A percentile compares a stretch with the other conserved stretches of the same genome.
These are phyloP conservation scores for Calamus simplicifolius DNA, from an alignment of 176 grass and related monocot genomes.

Conservation along the genomic window DNA sequence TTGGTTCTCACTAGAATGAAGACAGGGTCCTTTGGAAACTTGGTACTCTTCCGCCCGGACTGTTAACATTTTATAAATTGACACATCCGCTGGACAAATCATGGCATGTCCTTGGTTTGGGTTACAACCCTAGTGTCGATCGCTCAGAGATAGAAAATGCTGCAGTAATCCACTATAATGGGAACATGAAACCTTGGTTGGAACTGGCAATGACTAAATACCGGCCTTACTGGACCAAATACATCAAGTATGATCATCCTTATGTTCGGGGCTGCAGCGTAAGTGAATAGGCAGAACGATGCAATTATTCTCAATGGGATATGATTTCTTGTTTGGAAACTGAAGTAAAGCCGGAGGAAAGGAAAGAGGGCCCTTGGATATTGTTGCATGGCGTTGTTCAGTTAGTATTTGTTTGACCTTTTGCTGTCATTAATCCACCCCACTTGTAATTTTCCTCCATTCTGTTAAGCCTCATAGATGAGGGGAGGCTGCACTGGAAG, in stretches of 20 bases:
- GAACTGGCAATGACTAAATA: slow-evolving; percentile 97
- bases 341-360: not conserved
- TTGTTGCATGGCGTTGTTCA: not conserved
- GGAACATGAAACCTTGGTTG: slow-evolving; percentile 99
- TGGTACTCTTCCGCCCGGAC: slow-evolving; percentile 82
- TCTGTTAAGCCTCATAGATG: too few species aligned
- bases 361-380: not conserved
- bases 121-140: slow-evolving; percentile 95
- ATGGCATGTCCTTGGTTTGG: slow-evolving; percentile 94
- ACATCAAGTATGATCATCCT: slow-evolving; percentile 92
- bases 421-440: not conserved
- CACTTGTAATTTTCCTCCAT: too few species aligned
- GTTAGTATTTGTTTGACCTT: not conserved
- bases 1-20: slow-evolving; percentile 56
- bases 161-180: slow-evolving; percentile 91
- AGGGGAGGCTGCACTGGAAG: not conserved
- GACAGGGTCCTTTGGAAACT: slow-evolving; percentile 98
- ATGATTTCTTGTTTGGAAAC: slow-evolving; percentile 4
- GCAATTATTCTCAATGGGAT: not conserved
- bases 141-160: slow-evolving; percentile 82
- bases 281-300: slow-evolving; percentile 45
- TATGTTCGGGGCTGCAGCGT: slow-evolving; percentile 79
- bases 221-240: slow-evolving; percentile 86
- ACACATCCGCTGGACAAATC: slow-evolving; percentile 97
- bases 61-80: slow-evolving; percentile 97